Evolutionary conservation across 106 monocot genomes (phyloP), one percentile per base, ranked within the genome.

Genomic region (Apostasia shenzhenica): DNA sequence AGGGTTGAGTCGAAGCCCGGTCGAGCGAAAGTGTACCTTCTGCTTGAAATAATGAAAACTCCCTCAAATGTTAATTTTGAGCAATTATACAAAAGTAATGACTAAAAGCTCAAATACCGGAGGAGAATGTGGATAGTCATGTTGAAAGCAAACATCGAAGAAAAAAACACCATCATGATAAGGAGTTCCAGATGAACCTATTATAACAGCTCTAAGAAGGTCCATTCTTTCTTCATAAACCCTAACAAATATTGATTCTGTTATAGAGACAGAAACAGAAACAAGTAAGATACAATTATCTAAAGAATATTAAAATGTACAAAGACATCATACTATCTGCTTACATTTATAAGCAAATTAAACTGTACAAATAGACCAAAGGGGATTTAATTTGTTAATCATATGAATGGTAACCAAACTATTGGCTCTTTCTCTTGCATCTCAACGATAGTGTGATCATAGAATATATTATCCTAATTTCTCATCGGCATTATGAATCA

Each of bases 101-200:
- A 7, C 8, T 41, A 61, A 39, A 1, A 61, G 39, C 61, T 40
- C 26, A 72, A 73, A 58, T 81, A 93, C 93, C 53, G 93, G 93
- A 59, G 93, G 93, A 61, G 56, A 39, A 11, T 71, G 14, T 1
- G 93, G 93, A 82, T 93, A 93, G n/a, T 70, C 72, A 44, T 76
- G 63, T 8, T 83, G 78, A 68, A 89, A 86, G 39, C 73, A 62
- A 3, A 86, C 73, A 67, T 89, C 93, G 59, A 89, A 93, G 80
- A 93, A 93, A 76, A 93, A 93, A 41, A 93, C 81, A 8, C 88
- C 88, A 67, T 88, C 88, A 54, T 93, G 81, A 69, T 93, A 93
- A 66, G 93, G 93, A 75, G 93, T 89, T 54, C 81, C 93, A 84
- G 77, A 60, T 63, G 93, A 81, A 38, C 93, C 93, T 67, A 84